Conservation (phyloP, 1,139 yeast genomes). For the Protomyces gravidus region DNA sequence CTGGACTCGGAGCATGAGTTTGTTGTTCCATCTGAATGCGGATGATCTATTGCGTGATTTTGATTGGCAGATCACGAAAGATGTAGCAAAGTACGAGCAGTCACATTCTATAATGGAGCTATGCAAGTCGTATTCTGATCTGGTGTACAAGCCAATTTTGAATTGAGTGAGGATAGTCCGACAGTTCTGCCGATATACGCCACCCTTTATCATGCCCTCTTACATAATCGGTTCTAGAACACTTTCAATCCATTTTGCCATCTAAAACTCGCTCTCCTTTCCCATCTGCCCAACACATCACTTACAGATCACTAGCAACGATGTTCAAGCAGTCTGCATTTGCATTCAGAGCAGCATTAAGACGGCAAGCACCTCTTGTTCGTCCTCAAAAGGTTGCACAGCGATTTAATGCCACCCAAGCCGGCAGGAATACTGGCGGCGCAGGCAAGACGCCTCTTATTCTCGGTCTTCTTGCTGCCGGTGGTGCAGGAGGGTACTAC, state of each 20-base stretch:
- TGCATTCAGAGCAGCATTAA: not conserved
- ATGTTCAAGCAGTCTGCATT: not conserved
- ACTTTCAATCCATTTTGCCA: not conserved
- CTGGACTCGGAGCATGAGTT: constrained; percentile 23
- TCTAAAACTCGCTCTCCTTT: not conserved
- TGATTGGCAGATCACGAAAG: not conserved
- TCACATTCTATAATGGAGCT: no score
- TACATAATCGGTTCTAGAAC: not conserved
- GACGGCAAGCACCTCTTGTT: not conserved
- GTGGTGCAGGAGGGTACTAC: constrained; percentile 22
- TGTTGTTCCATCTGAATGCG: not conserved
- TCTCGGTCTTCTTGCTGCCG: constrained; percentile 13
- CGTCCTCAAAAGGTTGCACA: not conserved
- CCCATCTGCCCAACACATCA: not conserved
- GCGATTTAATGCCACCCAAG: not conserved
- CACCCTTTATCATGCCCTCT: no score
- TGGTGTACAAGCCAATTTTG: no score
- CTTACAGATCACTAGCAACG: not conserved
- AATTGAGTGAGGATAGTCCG: no score
- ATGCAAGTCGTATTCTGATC: no score
- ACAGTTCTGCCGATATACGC: no score
- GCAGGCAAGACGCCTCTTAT: not conserved
- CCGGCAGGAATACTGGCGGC: not conserved
- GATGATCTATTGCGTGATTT: not conserved
- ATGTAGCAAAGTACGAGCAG: no score